A percentile compares a stretch with the other conserved stretches of the same genome.
Conservation (phyloP, 768 basidiomycete genomes). For the Mycena sanguinolenta region DNA sequence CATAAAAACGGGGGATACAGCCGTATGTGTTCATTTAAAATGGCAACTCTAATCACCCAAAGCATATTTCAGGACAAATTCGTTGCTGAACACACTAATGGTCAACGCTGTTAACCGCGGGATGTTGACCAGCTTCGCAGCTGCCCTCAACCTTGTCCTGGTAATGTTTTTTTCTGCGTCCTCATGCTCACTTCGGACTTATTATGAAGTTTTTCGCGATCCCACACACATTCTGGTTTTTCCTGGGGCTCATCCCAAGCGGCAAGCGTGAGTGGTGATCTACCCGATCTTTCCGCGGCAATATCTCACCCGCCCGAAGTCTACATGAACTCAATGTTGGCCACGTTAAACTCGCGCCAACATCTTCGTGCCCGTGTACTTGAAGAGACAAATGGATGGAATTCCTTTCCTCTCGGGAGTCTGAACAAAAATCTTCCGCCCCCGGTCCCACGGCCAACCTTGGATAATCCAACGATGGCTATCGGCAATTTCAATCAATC, state of each 20-base stretch:
- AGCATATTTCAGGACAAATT: conserved; percentile 35
- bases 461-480: no score
- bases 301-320: conserved; percentile 4
- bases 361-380: not conserved
- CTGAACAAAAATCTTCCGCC: no score
- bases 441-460: no score
- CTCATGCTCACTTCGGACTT: not conserved
- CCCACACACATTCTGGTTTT: conserved; percentile 41
- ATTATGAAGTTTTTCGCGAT: conserved; percentile 36
- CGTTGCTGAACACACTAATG: conserved; percentile 38
- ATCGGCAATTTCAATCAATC: no score
- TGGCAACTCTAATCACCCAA: conserved; percentile 8
- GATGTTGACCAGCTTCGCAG: conserved; percentile 36
- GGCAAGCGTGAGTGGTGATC: conserved; percentile 37
- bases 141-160: conserved; percentile 38
- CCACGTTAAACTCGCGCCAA: conserved; percentile 13
- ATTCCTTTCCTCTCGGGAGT: not conserved
- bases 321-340: conserved; percentile 33
- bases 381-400: not conserved
- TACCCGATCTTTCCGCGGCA: not conserved
- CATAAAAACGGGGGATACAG: conserved; percentile 28
- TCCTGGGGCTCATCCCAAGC: conserved; percentile 39
- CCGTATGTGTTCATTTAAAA: conserved; percentile 6
- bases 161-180: conserved; percentile 14
- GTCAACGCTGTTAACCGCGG: conserved; percentile 42